These are phyloP conservation scores for Voacanga thouarsii DNA, from an alignment of 257 asterid species.

Conservation along the genomic window DNA sequence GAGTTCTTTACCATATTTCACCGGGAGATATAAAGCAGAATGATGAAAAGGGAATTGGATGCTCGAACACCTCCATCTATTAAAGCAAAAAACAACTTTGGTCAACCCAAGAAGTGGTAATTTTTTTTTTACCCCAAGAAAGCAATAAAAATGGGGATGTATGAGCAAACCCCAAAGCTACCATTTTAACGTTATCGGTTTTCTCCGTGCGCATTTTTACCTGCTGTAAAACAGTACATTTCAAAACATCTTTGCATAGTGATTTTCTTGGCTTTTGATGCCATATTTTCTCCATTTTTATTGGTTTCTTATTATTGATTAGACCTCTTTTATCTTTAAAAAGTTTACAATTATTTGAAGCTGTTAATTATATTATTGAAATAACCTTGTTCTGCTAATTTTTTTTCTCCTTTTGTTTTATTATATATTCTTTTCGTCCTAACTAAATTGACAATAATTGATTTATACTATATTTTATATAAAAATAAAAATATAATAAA, in stretches of 20 bases:
- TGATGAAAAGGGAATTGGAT: neutral
- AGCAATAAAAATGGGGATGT: neutral
- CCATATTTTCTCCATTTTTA: too few relatives aligned
- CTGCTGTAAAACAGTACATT: neutral
- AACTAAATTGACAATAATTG: too few relatives aligned
- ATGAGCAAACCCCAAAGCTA: neutral
- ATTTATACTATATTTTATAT: too few relatives aligned
- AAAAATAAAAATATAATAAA: too few relatives aligned
- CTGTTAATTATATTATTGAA: neutral
- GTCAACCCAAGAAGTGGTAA: constrained; percentile 4
- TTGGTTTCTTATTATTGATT: too few relatives aligned
- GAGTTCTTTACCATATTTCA: neutral
- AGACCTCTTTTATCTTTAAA: too few relatives aligned
- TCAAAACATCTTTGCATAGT: too few relatives aligned
- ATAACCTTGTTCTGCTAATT: neutral
- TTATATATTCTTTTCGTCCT: too few relatives aligned
- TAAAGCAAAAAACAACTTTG: neutral
- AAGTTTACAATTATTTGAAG: neutral
- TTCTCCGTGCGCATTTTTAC: neutral
- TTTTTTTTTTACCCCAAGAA: neutral
- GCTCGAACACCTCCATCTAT: neutral
- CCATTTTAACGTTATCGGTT: neutral
- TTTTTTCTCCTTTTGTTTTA: neutral
- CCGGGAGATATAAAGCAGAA: neutral
- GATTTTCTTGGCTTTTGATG: too few relatives aligned